Conservation (phyloP, 306 rosid species). For the Vigna reflexopilosa region DNA sequence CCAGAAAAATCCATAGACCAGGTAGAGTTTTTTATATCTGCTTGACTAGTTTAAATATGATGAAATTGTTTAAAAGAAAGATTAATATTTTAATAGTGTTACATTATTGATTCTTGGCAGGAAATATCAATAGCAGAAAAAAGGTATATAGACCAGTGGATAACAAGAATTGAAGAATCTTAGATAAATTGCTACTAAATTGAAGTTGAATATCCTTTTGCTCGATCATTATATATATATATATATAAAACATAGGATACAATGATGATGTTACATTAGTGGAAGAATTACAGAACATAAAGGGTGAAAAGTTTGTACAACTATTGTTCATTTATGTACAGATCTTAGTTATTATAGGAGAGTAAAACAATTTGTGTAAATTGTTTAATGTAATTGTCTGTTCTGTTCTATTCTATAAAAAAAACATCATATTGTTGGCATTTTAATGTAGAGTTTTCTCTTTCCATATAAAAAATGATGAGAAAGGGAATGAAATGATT, state of each 20-base stretch:
- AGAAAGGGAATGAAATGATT: conserved; percentile 13
- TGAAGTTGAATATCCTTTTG: not conserved
- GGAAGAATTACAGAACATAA: not conserved
- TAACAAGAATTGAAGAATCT: conserved; percentile 45
- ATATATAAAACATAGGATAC: conserved; percentile 1
- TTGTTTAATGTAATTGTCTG: conserved; percentile 22
- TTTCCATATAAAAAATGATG: not conserved
- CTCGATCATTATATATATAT: not conserved
- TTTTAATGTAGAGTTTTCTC: not conserved
- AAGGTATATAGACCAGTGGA: conserved; percentile 50
- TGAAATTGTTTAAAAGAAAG: not conserved
- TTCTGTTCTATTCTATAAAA: not conserved
- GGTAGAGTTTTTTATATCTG: conserved; percentile 41
- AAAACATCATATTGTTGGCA: not conserved
- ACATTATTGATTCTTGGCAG: conserved; percentile 42
- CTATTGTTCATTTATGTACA: conserved; percentile 11
- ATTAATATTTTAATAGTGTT: not conserved
- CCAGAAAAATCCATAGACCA: conserved; percentile 47
- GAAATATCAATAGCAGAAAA: conserved; percentile 47
- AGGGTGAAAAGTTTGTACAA: conserved; percentile 2
- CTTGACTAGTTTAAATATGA: not conserved
- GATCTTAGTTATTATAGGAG: not conserved
- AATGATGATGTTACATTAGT: conserved; percentile 11
- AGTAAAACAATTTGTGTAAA: not conserved
- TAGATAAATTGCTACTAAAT: not conserved